A percentile compares a stretch with the other conserved stretches of the same genome.
Evolutionary conservation across 345 rosid species (phyloP).

Genomic region (Erucastrum elatum): DNA sequence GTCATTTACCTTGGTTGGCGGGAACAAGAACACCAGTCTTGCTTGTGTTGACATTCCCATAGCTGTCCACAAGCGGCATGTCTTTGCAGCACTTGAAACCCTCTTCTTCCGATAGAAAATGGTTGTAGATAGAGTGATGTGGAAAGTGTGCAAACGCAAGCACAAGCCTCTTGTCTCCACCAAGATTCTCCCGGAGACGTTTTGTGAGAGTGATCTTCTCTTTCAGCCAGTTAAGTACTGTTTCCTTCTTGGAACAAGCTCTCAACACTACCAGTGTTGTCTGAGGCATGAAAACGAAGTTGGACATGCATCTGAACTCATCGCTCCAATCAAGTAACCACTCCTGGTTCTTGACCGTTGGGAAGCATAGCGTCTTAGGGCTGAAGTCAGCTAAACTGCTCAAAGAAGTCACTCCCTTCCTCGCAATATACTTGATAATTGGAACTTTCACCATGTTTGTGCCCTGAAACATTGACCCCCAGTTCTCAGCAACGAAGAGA

Average conservation of each 20-base stretch:
- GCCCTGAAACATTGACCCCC: constrained; percentile 45
- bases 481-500: constrained; percentile 51
- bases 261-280: constrained; percentile 40
- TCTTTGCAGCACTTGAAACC: constrained; percentile 36
- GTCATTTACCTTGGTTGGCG: constrained; percentile 60
- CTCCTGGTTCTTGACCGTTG: neutral
- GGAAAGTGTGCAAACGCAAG: constrained; percentile 60
- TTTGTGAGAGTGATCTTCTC: constrained; percentile 31
- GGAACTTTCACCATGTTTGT: constrained; percentile 48
- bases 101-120: constrained; percentile 26
- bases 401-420: constrained; percentile 42
- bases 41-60: constrained; percentile 35
- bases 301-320: constrained; percentile 46
- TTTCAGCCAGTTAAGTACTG: constrained; percentile 46
- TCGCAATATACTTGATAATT: constrained; percentile 51
- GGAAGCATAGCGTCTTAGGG: constrained; percentile 28
- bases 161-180: constrained; percentile 41
- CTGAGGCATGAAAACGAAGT: constrained; percentile 50
- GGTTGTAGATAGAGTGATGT: constrained; percentile 38
- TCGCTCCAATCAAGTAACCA: constrained; percentile 66
- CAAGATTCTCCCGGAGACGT: constrained; percentile 26
- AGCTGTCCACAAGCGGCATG: constrained; percentile 67
- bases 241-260: constrained; percentile 25
- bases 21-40: constrained; percentile 60
- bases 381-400: constrained; percentile 37